Percentiles rank a stretch among this genome's conserved stretches.
Evolutionary conservation across 352 stramenopile species (phyloP).

Genomic region (Pythium sp.): DNA sequence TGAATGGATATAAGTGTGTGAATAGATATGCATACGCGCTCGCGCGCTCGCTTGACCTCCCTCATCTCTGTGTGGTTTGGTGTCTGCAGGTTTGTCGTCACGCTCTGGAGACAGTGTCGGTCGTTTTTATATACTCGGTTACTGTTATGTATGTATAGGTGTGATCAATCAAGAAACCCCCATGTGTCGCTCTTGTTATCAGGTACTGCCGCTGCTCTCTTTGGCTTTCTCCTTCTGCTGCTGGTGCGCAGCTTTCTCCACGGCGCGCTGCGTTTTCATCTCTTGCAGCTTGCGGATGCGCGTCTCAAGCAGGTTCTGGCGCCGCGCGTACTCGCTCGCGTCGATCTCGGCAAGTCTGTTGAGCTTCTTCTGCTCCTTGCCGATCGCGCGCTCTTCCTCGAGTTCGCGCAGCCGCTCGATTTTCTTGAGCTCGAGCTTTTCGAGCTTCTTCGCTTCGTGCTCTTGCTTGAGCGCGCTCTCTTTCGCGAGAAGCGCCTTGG

Average conservation of each 20-base stretch:
- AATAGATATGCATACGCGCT: conserved; percentile 19
- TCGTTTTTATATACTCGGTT: neutral
- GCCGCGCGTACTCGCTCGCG: conserved; percentile 41
- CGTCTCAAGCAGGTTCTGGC: conserved; percentile 40
- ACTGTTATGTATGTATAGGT: neutral
- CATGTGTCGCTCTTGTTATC: neutral
- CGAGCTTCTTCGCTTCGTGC: conserved; percentile 29
- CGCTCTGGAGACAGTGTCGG: neutral
- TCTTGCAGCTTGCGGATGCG: conserved; percentile 47
- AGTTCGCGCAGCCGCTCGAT: conserved; percentile 46
- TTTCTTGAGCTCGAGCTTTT: conserved; percentile 47
- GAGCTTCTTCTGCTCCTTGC: conserved; percentile 61
- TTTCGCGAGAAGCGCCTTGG: conserved; percentile 33
- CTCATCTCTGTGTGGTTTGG: neutral
- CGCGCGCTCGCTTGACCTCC: neutral
- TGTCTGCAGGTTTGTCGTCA: neutral
- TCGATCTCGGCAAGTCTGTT: conserved; percentile 48
- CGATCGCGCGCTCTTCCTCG: conserved; percentile 60
- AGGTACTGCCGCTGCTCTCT: neutral
- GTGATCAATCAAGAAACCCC: neutral
- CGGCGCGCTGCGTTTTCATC: conserved; percentile 40
- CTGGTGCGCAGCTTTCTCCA: conserved; percentile 32
- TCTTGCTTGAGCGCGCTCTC: conserved; percentile 31
- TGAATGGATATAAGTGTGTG: conserved; percentile 8
- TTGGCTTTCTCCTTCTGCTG: neutral